Base-by-base conservation (phyloP, 768 basidiomycete genomes). In the Cyclocybe cylindracea region DNA sequence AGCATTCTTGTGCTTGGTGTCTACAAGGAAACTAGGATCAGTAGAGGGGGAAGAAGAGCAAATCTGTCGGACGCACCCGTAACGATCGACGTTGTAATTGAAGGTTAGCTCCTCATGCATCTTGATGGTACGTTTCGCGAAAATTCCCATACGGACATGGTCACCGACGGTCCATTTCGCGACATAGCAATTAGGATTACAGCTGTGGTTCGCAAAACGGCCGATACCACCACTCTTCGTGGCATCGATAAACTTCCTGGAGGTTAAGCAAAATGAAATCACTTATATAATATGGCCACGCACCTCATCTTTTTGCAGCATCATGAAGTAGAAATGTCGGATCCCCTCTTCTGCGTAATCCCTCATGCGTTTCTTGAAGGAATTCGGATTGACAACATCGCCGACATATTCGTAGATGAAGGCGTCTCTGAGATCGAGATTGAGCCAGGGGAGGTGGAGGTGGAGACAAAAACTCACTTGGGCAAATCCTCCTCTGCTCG, bases 1-100 rank as follows among this genome's bases (percentile, higher is more conserved):
- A 94, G 68, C 97, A 99, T 31, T 78, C 78, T 66, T 99, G 97
- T 45, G 97, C 89, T 53, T 95, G 91, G 69, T 99, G 94, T 0
- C 95, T 96, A 56, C n/a, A 24, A 40, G n/a, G 10, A 35, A 7
- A 43, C 37, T 6, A 50, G 46, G 24, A 18, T 33, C 49, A 16
- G 13, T 50, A n/a, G 10, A 40, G 29, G 6, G 9, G 8, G 46
- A 39, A 38, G 43, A 5, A 34, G 39, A 16, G 31, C 8, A 39
- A 44, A 39, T 34, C 31, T 13, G 8, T 45, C 3, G 31, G 32
- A 75, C 87, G 44, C 54, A 95, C 96, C 96, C 97, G 62, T 99
- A 99, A 51, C 97, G 92, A 69, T 98, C 97, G 37, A 98, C 97
- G 66, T 99, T 99, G 68, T 99, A 99, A 70, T 99, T 98, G 77